Conservation (phyloP, 2,329 filamentous ascomycete genomes). For the Emergomyces pasteurianus region DNA sequence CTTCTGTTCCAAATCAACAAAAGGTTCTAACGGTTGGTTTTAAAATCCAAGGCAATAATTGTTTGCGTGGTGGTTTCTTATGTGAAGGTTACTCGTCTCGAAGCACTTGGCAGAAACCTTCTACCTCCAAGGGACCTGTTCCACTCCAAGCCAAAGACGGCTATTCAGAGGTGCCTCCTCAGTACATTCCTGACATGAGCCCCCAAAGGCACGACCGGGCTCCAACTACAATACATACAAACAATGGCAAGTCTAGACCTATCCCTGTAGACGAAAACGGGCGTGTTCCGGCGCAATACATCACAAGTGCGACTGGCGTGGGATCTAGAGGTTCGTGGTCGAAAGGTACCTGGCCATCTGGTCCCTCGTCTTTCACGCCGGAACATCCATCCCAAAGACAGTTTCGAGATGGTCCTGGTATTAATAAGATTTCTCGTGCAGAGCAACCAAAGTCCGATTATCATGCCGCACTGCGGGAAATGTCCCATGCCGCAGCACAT, state of each 20-base stretch:
- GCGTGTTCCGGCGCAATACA: slow-evolving; percentile 25
- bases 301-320: slow-evolving; percentile 28
- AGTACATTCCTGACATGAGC: slow-evolving; percentile 28
- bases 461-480: slow-evolving; percentile 28
- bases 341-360: slow-evolving; percentile 28
- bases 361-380: slow-evolving; percentile 25
- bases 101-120: slow-evolving; percentile 65
- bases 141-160: slow-evolving; percentile 75
- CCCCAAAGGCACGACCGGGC: slow-evolving; percentile 28
- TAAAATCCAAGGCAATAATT: slow-evolving; percentile 62
- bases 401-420: slow-evolving; percentile 27
- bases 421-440: slow-evolving; percentile 29
- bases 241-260: slow-evolving; percentile 36
- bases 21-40: not conserved
- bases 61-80: slow-evolving; percentile 74
- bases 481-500: slow-evolving; percentile 23
- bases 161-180: slow-evolving; percentile 25
- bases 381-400: slow-evolving; percentile 30
- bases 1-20: slow-evolving; percentile 7
- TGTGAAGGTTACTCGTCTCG: slow-evolving; percentile 84
- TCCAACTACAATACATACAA: slow-evolving; percentile 23
- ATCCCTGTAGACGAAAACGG: slow-evolving; percentile 37
- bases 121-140: slow-evolving; percentile 54
- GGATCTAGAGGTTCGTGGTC: slow-evolving; percentile 28
- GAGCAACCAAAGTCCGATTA: slow-evolving; percentile 27